A percentile compares a stretch with the other conserved stretches of the same genome.
Conservation (phyloP, 305 asterid species). For the Fraxinus floribunda region DNA sequence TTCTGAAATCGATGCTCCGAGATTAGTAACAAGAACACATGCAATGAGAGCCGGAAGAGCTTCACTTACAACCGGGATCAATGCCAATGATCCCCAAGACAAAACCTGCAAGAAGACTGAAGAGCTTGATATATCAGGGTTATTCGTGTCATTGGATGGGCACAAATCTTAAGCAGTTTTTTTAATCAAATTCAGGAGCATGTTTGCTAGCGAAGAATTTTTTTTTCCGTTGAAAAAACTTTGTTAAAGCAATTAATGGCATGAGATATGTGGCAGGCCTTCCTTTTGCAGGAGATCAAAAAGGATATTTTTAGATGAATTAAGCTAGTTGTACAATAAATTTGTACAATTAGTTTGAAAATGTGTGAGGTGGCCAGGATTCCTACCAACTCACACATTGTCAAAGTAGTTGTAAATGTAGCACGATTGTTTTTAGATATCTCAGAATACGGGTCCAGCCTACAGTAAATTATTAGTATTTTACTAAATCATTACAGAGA, state of each 20-base stretch:
- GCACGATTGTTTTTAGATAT: not conserved
- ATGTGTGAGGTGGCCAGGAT: too few relatives aligned
- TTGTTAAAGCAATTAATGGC: not conserved
- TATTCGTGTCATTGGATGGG: not conserved
- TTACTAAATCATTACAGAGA: not conserved
- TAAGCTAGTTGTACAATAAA: too few relatives aligned
- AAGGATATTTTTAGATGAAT: not conserved
- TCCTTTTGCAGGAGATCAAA: not conserved
- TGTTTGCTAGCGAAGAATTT: not conserved
- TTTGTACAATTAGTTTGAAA: too few relatives aligned
- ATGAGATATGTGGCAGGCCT: not conserved
- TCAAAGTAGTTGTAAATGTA: too few relatives aligned
- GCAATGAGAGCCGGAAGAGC: conserved; percentile 54
- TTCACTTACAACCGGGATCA: conserved; percentile 60
- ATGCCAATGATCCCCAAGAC: conserved; percentile 75
- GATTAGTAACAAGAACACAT: conserved; percentile 61
- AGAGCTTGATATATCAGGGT: conserved; percentile 28
- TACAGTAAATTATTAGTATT: not conserved
- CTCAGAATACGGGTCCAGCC: not conserved
- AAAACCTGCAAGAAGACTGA: conserved; percentile 74
- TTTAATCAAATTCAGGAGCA: conserved; percentile 2
- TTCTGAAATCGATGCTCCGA: conserved; percentile 80
- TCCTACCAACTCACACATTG: too few relatives aligned
- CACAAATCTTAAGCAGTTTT: not conserved
- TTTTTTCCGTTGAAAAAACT: not conserved